Conservation (phyloP, 768 basidiomycete species). For the Russula ochroleuca region DNA sequence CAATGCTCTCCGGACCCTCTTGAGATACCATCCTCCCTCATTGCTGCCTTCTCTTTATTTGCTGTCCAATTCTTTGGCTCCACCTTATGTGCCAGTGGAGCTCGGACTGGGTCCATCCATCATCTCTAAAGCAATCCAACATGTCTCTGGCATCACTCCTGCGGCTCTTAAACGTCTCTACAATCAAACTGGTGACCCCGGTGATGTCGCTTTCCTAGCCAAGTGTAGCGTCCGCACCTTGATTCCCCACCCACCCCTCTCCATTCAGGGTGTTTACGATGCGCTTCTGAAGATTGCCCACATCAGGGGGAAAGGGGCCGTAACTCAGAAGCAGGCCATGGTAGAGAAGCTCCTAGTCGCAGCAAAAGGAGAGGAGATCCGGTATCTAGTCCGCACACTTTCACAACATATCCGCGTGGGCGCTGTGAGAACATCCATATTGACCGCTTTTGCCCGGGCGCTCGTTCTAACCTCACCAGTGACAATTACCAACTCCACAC, state of each 20-base stretch:
- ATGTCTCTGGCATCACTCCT: constrained; percentile 61
- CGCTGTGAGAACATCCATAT: constrained; percentile 77
- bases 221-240: constrained; percentile 73
- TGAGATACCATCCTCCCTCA: constrained; percentile 59
- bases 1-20: constrained; percentile 69
- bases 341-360: constrained; percentile 80
- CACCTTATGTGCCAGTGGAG: constrained; percentile 68
- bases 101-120: constrained; percentile 65
- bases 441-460: constrained; percentile 76
- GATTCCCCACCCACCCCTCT: constrained; percentile 63
- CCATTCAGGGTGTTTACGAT: constrained; percentile 61
- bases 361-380: constrained; percentile 81
- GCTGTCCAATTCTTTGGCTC: constrained; percentile 73
- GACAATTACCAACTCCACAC: constrained; percentile 28
- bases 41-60: constrained; percentile 77
- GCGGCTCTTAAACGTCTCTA: constrained; percentile 60
- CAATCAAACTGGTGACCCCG: constrained; percentile 68
- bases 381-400: constrained; percentile 74
- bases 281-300: constrained; percentile 61
- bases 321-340: constrained; percentile 68
- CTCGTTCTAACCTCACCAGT: constrained; percentile 55
- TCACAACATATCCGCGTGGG: constrained; percentile 79
- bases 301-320: constrained; percentile 71
- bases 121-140: constrained; percentile 65
- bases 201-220: constrained; percentile 84